A percentile compares a stretch with the other conserved stretches of the same genome.
These are phyloP conservation scores for Botryotinia convoluta DNA, from an alignment of 2,329 filamentous ascomycete species.

Conservation along the genomic window DNA sequence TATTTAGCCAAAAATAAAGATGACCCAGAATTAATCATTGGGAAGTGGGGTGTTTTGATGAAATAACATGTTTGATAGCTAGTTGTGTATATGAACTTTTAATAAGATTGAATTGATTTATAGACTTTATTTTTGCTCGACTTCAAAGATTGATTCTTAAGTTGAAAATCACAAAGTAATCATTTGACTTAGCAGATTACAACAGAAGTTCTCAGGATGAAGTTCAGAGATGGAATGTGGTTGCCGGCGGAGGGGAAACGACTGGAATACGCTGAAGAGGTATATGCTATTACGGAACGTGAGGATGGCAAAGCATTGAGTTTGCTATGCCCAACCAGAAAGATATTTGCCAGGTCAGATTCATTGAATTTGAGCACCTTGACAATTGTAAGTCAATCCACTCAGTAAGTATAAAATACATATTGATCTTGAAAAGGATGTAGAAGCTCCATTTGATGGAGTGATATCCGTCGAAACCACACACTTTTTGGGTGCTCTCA, in stretches of 20 bases:
- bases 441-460: slow-evolving; percentile 56
- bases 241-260: slow-evolving; percentile 57
- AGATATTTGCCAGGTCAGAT: slow-evolving; percentile 54
- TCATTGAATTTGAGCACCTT: slow-evolving; percentile 55
- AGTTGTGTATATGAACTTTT: not conserved
- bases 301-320: slow-evolving; percentile 49
- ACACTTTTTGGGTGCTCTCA: slow-evolving; percentile 54
- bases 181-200: not conserved
- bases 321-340: slow-evolving; percentile 56
- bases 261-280: slow-evolving; percentile 64
- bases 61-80: not conserved
- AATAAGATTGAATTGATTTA: not conserved
- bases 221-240: slow-evolving; percentile 68
- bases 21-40: not conserved
- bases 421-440: slow-evolving; percentile 42
- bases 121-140: not conserved
- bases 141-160: not conserved
- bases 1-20: slow-evolving; percentile 15
- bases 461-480: slow-evolving; percentile 59
- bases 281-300: slow-evolving; percentile 48
- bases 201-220: slow-evolving; percentile 44
- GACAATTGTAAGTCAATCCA: slow-evolving; percentile 44
- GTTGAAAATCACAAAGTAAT: not conserved
- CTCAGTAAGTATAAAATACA: not conserved
- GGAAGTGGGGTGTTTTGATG: slow-evolving; percentile 1